Evolutionary conservation across 2,329 filamentous ascomycete species (phyloP), one percentile per base, ranked within the genome.

Genomic region (Colletotrichum eleusines): DNA sequence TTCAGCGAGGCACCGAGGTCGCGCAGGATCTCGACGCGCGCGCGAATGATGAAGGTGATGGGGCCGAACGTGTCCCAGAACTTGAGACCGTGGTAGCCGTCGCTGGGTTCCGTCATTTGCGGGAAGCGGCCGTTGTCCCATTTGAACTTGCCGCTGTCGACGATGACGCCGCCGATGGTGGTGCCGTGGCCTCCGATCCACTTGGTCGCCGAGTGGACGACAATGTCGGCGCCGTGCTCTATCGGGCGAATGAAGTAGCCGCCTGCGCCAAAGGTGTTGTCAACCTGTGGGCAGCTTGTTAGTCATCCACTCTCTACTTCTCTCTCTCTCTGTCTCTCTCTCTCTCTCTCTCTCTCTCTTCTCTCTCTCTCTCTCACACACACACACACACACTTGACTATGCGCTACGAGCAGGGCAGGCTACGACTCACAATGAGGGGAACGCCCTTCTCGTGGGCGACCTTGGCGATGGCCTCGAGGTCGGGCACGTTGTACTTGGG

Each of bases 161-260:
- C 86, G 42, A 98, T 88, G 53, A 97, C 88, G 72, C 95, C 95
- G 69, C 88, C 95, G 74, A 98, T 93, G 33, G 95, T 97, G 50
- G 95, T 97, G 72, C 95, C 95, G 81, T 98, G 95, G 51, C 95
- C 95, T 68, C 95, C 95, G 73, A 98, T 98, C 95, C 95, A 98
- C 83, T 98, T 98, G 69, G 95, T 97, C 14, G 94, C 94, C 48
- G 93, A 96, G 86, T 98, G 94, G 31, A 97, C 93, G 63, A 98
- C 92, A 72, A 98, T 97, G 79, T 98, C 95, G 73, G 93, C 95
- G 66, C 95, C 95, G 81, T 97, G 92, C 31, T 95, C 91, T 76
- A 98, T 95, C 50, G 95, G 95, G 8, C 92, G 90, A 75, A 91
- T 85, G 80, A 94, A 97, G 86, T 93, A 98, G 61, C 95, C 95